phyloP scores from a whole-genome alignment of 2,329 filamentous ascomycete species.

The Colletotrichum musae region DNA sequence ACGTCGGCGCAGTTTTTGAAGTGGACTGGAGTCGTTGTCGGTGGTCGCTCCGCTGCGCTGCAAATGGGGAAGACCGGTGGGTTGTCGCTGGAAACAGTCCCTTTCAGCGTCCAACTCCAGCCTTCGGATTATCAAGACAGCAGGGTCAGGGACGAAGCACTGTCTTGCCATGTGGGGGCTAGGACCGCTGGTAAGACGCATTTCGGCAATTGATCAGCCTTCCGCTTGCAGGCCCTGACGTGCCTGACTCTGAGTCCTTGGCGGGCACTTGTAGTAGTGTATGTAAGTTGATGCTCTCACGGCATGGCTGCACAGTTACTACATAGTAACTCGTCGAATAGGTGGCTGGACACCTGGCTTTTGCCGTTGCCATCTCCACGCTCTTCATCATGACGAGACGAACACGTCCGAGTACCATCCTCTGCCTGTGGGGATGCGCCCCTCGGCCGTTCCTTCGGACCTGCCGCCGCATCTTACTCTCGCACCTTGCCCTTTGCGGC shows the following conservation, averaged over 20 bases:
- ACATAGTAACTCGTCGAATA: background rate
- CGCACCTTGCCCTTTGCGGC: background rate
- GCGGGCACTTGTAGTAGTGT: too few relatives aligned
- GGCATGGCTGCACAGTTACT: too few relatives aligned
- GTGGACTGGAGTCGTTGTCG: background rate
- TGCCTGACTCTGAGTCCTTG: slow-evolving; percentile 20
- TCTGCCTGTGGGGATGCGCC: background rate
- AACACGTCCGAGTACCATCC: slow-evolving; percentile 25
- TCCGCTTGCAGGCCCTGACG: slow-evolving; percentile 34
- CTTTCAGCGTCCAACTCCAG: background rate
- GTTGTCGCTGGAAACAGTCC: background rate
- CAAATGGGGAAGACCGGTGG: background rate
- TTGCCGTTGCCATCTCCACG: background rate
- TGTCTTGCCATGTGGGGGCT: slow-evolving; percentile 12
- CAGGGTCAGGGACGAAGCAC: background rate
- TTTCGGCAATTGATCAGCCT: slow-evolving; percentile 39
- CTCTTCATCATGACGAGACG: slow-evolving; percentile 11
- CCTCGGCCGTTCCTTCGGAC: slow-evolving; percentile 1
- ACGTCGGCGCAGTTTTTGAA: background rate
- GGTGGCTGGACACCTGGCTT: background rate
- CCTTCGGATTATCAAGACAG: background rate
- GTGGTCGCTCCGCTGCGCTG: background rate
- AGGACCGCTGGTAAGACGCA: slow-evolving; percentile 24
- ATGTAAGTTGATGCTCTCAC: background rate
- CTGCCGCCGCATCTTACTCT: slow-evolving; percentile 13